Percentiles rank a stretch among this genome's conserved stretches.
These are phyloP conservation scores for Ophioceras dolichostomum DNA, from an alignment of 2,329 filamentous ascomycete genomes.

Conservation along the genomic window DNA sequence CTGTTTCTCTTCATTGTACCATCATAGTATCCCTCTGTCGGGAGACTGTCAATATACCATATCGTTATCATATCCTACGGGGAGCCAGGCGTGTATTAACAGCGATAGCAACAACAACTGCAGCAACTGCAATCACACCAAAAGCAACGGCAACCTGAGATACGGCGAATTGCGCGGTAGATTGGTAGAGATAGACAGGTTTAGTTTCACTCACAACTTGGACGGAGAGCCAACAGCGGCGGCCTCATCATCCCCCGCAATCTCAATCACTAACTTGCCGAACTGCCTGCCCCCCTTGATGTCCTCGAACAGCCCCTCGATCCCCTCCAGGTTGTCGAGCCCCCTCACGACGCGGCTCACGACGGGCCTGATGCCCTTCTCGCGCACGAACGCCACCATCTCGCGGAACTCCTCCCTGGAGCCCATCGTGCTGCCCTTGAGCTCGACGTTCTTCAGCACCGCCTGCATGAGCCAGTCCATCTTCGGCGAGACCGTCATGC, in stretches of 20 bases:
- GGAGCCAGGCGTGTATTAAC: no score
- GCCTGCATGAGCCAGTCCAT: slow-evolving; percentile 81
- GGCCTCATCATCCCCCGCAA: slow-evolving; percentile 23
- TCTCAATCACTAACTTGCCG: slow-evolving; percentile 79
- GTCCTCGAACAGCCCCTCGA: slow-evolving; percentile 74
- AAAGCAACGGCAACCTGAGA: no score
- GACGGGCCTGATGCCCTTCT: slow-evolving; percentile 63
- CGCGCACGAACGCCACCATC: slow-evolving; percentile 58
- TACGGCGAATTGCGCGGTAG: neutral
- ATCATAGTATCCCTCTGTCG: no score
- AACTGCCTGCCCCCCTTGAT: slow-evolving; percentile 82
- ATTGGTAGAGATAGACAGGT: no score
- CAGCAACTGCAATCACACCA: no score
- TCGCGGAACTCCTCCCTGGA: slow-evolving; percentile 80
- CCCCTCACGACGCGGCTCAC: slow-evolving; percentile 61
- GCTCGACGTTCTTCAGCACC: slow-evolving; percentile 76
- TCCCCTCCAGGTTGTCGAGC: slow-evolving; percentile 62
- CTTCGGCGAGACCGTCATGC: slow-evolving; percentile 78
- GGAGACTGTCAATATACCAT: no score
- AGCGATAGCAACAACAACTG: no score
- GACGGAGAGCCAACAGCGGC: neutral
- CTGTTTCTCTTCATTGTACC: no score
- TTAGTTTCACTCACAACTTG: neutral
- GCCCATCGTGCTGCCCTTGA: slow-evolving; percentile 83
- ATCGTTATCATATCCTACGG: no score